Evolutionary conservation across 2,329 filamentous ascomycete genomes (phyloP).

Genomic region (Aspergillus sp.): DNA sequence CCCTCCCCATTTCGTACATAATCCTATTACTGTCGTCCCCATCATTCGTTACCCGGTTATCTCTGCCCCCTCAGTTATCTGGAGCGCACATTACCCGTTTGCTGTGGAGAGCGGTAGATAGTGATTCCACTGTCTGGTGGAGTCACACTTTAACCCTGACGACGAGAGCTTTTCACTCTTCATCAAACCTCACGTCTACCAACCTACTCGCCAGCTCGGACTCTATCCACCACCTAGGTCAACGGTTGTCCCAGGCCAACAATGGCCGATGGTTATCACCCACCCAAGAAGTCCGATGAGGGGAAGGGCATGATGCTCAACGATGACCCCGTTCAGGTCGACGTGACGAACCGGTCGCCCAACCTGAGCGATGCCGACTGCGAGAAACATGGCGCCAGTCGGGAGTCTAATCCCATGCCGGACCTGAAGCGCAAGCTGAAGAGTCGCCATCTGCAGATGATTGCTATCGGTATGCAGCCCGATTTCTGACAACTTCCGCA

Average conservation of each 20-base stretch:
- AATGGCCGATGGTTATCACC: constrained; percentile 24
- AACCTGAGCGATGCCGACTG: constrained; percentile 30
- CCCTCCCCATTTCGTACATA: constrained; percentile 3
- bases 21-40: constrained; percentile 6
- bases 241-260: constrained; percentile 10
- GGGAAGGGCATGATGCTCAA: constrained; percentile 23
- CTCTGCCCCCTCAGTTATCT: background rate
- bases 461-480: constrained; percentile 74
- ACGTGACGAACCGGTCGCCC: constrained; percentile 12
- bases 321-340: constrained; percentile 23
- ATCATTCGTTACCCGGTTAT: constrained; percentile 13
- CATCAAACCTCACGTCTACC: background rate
- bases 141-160: constrained; percentile 3
- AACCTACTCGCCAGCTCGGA: background rate
- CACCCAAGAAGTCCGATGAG: constrained; percentile 14
- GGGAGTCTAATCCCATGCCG: constrained; percentile 59
- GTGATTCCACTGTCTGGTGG: constrained; percentile 7
- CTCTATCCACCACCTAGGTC: constrained; percentile 6
- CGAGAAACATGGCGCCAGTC: constrained; percentile 36
- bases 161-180: background rate
- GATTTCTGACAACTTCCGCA: background rate
- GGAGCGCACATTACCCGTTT: background rate
- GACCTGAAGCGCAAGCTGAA: constrained; percentile 74
- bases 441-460: constrained; percentile 92
- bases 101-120: background rate